Evolutionary conservation across 2,329 filamentous ascomycete species (phyloP).

Genomic region (Monosporascus sp.): DNA sequence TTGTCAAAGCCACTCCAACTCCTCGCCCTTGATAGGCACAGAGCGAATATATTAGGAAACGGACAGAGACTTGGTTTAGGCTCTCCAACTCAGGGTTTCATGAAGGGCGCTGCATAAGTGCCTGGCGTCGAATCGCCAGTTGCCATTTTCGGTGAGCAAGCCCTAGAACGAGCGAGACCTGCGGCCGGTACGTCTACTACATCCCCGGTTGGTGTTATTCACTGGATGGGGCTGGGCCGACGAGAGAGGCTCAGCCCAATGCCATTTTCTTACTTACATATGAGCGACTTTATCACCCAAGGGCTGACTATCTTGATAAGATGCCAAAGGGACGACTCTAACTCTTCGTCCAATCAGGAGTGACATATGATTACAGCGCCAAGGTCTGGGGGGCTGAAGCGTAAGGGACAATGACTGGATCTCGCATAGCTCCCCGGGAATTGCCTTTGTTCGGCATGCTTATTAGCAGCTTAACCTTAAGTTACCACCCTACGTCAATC

Average conservation of each 20-base stretch:
- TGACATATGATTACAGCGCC: background rate
- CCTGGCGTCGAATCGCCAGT: background rate
- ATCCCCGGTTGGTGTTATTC: background rate
- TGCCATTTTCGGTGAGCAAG: background rate
- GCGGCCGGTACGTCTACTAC: background rate
- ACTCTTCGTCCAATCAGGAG: background rate
- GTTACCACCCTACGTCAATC: background rate
- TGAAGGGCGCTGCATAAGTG: background rate
- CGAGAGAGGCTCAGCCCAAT: background rate
- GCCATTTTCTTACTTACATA: background rate
- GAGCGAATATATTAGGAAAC: background rate
- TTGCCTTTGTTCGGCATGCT: background rate
- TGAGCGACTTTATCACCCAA: background rate
- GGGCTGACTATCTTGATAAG: background rate
- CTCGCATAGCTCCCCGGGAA: background rate
- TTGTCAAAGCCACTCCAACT: background rate
- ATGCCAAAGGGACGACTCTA: background rate
- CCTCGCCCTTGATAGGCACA: background rate
- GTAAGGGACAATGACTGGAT: background rate
- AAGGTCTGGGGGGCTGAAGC: too few relatives aligned
- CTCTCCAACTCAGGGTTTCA: background rate
- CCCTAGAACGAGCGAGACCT: background rate
- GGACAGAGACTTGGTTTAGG: background rate
- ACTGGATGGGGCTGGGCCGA: too few relatives aligned
- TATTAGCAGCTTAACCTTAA: background rate